Percentiles rank a stretch among this genome's conserved stretches.
Conservation (phyloP, 495 filamentous ascomycete species). For the Pseudomonodictys pantanalensis region DNA sequence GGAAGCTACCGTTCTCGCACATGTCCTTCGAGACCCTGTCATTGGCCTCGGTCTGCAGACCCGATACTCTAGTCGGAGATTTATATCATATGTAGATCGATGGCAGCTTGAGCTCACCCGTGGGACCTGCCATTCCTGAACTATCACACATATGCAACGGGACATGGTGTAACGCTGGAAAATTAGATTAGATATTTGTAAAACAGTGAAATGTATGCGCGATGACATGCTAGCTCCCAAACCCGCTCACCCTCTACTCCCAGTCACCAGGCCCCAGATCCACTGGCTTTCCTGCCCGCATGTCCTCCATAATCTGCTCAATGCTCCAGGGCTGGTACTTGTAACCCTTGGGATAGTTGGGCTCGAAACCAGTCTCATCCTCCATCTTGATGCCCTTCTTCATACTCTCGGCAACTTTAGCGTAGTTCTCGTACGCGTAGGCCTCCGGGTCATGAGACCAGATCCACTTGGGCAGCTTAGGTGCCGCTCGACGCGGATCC, state of each 20-base stretch:
- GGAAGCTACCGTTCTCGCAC: no score
- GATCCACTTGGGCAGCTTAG: constrained; percentile 59
- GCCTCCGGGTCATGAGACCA: constrained; percentile 60
- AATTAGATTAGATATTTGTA: no score
- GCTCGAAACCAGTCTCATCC: constrained; percentile 19
- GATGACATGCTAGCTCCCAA: background rate
- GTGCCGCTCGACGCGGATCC: constrained; percentile 56
- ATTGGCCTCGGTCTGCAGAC: no score
- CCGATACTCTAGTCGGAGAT: no score
- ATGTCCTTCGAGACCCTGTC: no score
- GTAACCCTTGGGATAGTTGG: constrained; percentile 32
- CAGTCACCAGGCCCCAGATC: constrained; percentile 19
- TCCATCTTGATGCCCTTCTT: constrained; percentile 23
- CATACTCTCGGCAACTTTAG: constrained; percentile 37
- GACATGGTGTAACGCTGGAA: no score
- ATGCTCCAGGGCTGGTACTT: constrained; percentile 28
- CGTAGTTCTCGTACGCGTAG: constrained; percentile 56
- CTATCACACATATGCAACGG: no score
- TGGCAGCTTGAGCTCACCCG: no score
- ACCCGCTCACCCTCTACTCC: background rate
- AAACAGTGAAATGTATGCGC: no score
- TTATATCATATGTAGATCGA: no score
- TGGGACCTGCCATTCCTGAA: no score
- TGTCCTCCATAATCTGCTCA: constrained; percentile 30
- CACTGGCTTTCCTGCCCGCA: constrained; percentile 44